These are phyloP conservation scores for Gossypium trilobum DNA, from an alignment of 441 rosid species.

Conservation along the genomic window DNA sequence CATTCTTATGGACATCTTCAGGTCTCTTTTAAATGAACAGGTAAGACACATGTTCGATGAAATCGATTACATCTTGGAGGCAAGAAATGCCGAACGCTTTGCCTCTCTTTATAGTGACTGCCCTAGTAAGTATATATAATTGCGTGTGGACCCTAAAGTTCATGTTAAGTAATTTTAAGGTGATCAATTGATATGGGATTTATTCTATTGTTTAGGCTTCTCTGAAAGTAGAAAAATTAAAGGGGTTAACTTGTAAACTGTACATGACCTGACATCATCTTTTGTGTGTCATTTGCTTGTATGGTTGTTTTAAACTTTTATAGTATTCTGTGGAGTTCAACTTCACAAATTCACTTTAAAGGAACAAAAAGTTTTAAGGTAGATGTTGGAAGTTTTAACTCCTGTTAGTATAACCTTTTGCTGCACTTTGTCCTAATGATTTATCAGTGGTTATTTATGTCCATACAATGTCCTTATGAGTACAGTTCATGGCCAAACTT, in stretches of 20 bases:
- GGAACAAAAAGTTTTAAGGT: background rate
- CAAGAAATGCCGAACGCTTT: slow-evolving; percentile 89
- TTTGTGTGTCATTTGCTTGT: background rate
- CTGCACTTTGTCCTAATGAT: background rate
- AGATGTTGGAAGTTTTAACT: background rate
- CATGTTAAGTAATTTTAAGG: background rate
- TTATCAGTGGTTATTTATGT: slow-evolving; percentile 5
- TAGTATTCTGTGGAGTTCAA: slow-evolving; percentile 8
- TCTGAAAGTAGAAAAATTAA: background rate
- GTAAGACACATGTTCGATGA: slow-evolving; percentile 99
- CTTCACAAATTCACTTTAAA: background rate
- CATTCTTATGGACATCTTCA: slow-evolving; percentile 38
- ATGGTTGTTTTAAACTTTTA: background rate
- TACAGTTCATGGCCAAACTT: slow-evolving; percentile 36
- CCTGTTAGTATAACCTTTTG: background rate
- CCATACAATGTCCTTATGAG: slow-evolving; percentile 6
- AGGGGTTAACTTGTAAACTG: background rate
- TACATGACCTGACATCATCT: background rate
- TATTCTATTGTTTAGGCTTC: slow-evolving; percentile 5
- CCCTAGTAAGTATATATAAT: slow-evolving; percentile 36
- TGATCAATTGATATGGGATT: background rate
- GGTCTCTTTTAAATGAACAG: slow-evolving; percentile 59
- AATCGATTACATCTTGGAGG: slow-evolving; percentile 83
- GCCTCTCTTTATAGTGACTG: slow-evolving; percentile 61
- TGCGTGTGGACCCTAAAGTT: background rate